Percentiles rank a stretch among this genome's conserved stretches.
Conservation (phyloP, 2,329 filamentous ascomycete species). For the Colletotrichum truncatum region DNA sequence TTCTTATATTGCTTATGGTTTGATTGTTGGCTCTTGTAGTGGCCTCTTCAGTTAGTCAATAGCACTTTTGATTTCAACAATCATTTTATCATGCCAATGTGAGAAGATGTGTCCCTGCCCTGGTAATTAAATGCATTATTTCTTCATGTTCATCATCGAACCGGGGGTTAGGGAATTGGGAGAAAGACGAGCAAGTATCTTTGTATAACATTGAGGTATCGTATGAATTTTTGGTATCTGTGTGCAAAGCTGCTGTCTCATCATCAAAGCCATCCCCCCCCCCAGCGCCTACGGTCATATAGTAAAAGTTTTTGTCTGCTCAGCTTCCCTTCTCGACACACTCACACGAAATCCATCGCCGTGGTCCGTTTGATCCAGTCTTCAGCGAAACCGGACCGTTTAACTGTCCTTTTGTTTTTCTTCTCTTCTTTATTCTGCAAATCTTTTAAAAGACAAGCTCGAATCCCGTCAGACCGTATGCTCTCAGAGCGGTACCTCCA, state of each 20-base stretch:
- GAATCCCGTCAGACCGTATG: conserved; percentile 60
- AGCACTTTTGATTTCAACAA: background rate
- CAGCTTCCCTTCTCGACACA: background rate
- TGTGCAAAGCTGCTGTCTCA: conserved; percentile 9
- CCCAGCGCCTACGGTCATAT: background rate
- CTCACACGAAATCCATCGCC: too few relatives aligned
- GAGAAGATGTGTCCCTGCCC: too few relatives aligned
- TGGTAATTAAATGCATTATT: too few relatives aligned
- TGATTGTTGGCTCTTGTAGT: background rate
- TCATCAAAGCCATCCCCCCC: conserved; percentile 3
- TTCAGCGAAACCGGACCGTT: too few relatives aligned
- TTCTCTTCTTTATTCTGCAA: background rate
- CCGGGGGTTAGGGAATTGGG: background rate
- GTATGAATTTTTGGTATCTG: conserved; percentile 27
- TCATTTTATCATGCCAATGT: too few relatives aligned
- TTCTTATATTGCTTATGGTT: background rate
- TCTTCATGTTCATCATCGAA: too few relatives aligned
- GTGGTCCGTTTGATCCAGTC: too few relatives aligned
- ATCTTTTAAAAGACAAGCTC: background rate
- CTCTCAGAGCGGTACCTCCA: conserved; percentile 75
- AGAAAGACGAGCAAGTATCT: background rate
- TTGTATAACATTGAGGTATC: conserved; percentile 8
- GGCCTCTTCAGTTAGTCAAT: background rate
- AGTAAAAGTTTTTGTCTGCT: background rate
- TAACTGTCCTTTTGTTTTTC: too few relatives aligned